Conservation (phyloP, 2,329 filamentous ascomycete species). For the Neofusicoccum kwambonambiense region DNA sequence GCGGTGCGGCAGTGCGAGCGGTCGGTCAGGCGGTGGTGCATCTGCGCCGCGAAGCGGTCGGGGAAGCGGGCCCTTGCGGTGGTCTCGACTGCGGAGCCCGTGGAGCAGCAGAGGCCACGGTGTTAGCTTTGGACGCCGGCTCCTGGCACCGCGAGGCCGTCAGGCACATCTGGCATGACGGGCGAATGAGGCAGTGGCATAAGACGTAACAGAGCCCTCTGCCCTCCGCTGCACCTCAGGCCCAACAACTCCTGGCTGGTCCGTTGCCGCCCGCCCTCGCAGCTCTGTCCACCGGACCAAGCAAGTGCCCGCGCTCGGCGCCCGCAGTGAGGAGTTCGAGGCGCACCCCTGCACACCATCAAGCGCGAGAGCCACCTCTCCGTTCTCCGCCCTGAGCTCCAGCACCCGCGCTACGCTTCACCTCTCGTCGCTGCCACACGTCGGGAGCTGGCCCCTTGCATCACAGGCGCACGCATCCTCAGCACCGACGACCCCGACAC, state of each 20-base stretch:
- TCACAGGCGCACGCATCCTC: background rate
- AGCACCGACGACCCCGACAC: too few relatives aligned
- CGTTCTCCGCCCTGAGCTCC: background rate
- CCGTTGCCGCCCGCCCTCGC: constrained; percentile 7
- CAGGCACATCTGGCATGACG: too few relatives aligned
- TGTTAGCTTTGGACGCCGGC: too few relatives aligned
- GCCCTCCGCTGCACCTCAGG: background rate
- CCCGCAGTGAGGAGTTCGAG: background rate
- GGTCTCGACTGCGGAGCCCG: too few relatives aligned
- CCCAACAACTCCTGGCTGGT: constrained; percentile 4
- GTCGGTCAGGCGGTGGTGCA: too few relatives aligned
- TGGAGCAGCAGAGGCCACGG: too few relatives aligned
- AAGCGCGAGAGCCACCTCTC: background rate
- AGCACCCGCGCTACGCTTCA: background rate
- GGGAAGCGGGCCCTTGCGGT: too few relatives aligned
- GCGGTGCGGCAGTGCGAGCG: too few relatives aligned
- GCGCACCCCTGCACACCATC: constrained; percentile 9
- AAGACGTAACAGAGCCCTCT: background rate
- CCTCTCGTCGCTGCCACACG: background rate
- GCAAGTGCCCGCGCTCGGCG: constrained; percentile 4
- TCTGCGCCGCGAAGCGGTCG: too few relatives aligned
- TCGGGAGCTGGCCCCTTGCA: too few relatives aligned
- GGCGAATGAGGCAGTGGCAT: background rate
- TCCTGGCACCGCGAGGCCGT: too few relatives aligned
- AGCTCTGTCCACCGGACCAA: background rate